Evolutionary conservation across 208 protist species (phyloP), one percentile per base, ranked within the genome.

Genomic region (Porcisia deanei): DNA sequence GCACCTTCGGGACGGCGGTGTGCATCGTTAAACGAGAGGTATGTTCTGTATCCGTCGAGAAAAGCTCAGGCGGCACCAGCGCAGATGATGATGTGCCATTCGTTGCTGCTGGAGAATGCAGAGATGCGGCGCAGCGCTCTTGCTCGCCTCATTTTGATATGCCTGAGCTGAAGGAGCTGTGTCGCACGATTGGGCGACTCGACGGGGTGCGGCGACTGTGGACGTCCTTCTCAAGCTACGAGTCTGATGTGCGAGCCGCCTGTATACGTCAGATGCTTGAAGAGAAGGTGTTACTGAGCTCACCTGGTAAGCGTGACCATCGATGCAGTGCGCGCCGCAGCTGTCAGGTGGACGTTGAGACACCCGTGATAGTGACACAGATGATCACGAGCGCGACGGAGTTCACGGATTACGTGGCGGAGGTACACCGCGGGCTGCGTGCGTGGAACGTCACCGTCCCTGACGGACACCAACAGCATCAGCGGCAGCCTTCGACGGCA

Each of bases 281-380:
- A 18, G 81, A 84, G 8, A 88, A 88, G 70, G 61, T 88, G 47
- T 25, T 80, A 4, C 59, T 58, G 69, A 22, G 25, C 52, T 30
- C 69, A 14, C 45, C 57, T 30, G 20, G 20, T 22, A 34, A 25
- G 39, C 61, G 1, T 20, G 2, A 43, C 1, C 39, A 30, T 66
- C 37, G 39, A 47, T 14, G 30, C 39, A 47, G 25, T 1, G 20
- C 6, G 18, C 8, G 39, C 18, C 18, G 61, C 39, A 43, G 39
- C 39, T 30, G 12, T 22, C 61, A 30, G 0, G 20, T 7, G 16
- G 39, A 25, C 61, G 30, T 52, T 0, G 77, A 54, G 9, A 64
- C 77, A 1, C 20, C 52, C 30, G 75, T 75, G 53, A 61, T 89
- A 0, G 65, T 89, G 47, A 85, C 85, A 34, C 85, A 89, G 79